These are phyloP conservation scores for Sordariomycetes sp. DNA, from an alignment of 2,329 filamentous ascomycete species.

Conservation along the genomic window DNA sequence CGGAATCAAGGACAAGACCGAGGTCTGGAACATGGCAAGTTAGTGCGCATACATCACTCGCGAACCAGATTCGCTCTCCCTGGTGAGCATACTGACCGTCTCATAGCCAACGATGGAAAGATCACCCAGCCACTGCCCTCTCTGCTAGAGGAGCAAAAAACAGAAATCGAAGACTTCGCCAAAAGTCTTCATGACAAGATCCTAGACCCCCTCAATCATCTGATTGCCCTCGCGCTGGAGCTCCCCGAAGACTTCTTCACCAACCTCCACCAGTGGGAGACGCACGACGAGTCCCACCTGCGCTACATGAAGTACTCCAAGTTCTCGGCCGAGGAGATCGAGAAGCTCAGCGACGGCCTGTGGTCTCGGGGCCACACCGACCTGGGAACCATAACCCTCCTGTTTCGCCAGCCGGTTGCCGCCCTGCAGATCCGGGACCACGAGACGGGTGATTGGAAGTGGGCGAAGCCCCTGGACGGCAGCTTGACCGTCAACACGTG, in stretches of 20 bases:
- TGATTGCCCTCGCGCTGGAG: constrained; percentile 53
- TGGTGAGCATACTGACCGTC: no score
- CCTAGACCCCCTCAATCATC: constrained; percentile 44
- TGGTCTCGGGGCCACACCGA: constrained; percentile 46
- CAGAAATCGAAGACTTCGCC: constrained; percentile 47
- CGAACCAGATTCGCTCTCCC: no score
- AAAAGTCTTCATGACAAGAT: constrained; percentile 43
- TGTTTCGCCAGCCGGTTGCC: constrained; percentile 50
- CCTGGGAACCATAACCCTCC: constrained; percentile 43
- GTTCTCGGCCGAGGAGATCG: constrained; percentile 36
- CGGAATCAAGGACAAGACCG: constrained; percentile 28
- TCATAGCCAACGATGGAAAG: constrained; percentile 16
- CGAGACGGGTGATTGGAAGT: constrained; percentile 38
- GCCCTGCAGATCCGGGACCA: constrained; percentile 43
- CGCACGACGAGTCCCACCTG: constrained; percentile 50
- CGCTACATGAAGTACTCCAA: constrained; percentile 52
- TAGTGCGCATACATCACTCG: no score
- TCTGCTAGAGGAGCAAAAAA: constrained; percentile 35
- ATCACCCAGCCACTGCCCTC: constrained; percentile 25
- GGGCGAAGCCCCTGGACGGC: constrained; percentile 36
- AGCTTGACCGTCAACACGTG: constrained; percentile 43
- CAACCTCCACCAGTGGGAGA: constrained; percentile 44
- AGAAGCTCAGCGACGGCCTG: constrained; percentile 28
- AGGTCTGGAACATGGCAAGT: constrained; percentile 29
- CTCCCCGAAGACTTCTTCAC: constrained; percentile 48